Base-by-base conservation (phyloP, 768 basidiomycete species). In the Rhodotorula toruloides region DNA sequence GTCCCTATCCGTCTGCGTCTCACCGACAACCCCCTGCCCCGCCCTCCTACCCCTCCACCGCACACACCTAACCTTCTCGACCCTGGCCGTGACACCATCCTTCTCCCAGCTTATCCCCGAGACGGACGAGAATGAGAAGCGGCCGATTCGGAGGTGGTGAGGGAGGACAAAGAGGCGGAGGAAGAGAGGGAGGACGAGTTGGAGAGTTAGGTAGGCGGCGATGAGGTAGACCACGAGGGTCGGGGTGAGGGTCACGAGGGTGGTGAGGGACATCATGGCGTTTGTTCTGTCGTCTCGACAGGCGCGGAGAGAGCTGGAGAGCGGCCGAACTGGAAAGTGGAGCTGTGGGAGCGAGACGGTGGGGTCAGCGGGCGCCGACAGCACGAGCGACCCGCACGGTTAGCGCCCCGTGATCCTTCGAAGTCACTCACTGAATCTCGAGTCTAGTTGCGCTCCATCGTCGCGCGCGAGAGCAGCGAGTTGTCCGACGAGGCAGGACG, bases 151-250 rank as follows among this genome's bases (percentile, higher is more conserved):
- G 36, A 68, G 29, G n/a, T 42, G 29, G 43, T 17, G 43, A 11
- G 40, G 39, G 54, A 57, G 62, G 37, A 54, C 22, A 25, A 63
- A 54, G 47, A 62, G 44, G 25, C 49, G 47, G 21, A 65, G 63
- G 32, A 63, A 29, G 44, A 67, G 27, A 13, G 72, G 50, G 2
- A 71, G 58, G 44, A 73, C 29, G 36, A 64, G 25, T 8, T 43
- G 50, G 29, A 63, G 27, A 21, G 53, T 13, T 31, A 62, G 13
- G 56, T 47, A 29, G 54, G 50, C 46, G 47, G 53, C 17, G 37
- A 42, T 21, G n/a, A 54, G 7, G 55, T 46, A 53, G 11, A n/a
- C 25, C 58, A 40, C 42, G 46, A 61, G 34, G 4, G 40, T 42
- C 22, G 52, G 36, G 36, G n/a, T 34, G 12, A 5, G 21, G 29